Percentiles rank a stretch among this genome's conserved stretches.
These are phyloP conservation scores for Botrytis pseudocinerea DNA, from an alignment of 2,329 filamentous ascomycete genomes.

Conservation along the genomic window DNA sequence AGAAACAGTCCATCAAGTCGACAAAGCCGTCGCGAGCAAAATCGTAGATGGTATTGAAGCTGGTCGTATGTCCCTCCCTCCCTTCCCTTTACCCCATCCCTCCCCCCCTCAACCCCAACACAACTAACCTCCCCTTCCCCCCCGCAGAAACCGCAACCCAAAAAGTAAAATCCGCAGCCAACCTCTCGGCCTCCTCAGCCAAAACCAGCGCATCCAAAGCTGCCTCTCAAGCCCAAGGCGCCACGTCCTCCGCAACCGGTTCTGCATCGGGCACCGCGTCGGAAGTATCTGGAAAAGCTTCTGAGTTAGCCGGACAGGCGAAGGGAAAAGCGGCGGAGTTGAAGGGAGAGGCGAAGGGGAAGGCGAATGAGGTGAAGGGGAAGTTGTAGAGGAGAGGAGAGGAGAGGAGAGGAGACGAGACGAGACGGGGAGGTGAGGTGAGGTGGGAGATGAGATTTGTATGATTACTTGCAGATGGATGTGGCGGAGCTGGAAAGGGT, in stretches of 20 bases:
- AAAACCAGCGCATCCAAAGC: constrained; percentile 32
- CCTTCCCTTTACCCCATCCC: background rate
- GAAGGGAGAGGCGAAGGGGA: constrained; percentile 44
- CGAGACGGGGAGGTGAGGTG: too few species aligned
- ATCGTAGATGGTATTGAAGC: constrained; percentile 62
- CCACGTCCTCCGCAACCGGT: constrained; percentile 33
- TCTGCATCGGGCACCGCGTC: constrained; percentile 42
- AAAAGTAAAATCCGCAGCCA: constrained; percentile 52
- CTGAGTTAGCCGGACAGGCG: constrained; percentile 42
- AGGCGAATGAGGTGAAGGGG: background rate
- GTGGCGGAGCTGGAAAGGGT: background rate
- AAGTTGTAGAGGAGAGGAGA: background rate
- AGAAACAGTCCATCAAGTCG: constrained; percentile 59
- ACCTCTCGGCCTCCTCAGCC: constrained; percentile 42
- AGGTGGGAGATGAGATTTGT: background rate
- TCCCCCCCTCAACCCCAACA: background rate
- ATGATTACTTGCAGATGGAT: background rate
- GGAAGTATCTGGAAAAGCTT: constrained; percentile 47
- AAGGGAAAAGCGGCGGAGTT: constrained; percentile 44
- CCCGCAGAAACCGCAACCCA: constrained; percentile 42
- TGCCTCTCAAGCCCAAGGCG: constrained; percentile 42
- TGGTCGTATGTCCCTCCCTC: constrained; percentile 49
- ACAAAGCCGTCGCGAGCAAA: constrained; percentile 61
- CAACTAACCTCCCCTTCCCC: background rate
- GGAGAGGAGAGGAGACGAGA: background rate